phyloP scores from a whole-genome alignment of 2,329 filamentous ascomycete species.

The Pseudogymnoascus sp. region DNA sequence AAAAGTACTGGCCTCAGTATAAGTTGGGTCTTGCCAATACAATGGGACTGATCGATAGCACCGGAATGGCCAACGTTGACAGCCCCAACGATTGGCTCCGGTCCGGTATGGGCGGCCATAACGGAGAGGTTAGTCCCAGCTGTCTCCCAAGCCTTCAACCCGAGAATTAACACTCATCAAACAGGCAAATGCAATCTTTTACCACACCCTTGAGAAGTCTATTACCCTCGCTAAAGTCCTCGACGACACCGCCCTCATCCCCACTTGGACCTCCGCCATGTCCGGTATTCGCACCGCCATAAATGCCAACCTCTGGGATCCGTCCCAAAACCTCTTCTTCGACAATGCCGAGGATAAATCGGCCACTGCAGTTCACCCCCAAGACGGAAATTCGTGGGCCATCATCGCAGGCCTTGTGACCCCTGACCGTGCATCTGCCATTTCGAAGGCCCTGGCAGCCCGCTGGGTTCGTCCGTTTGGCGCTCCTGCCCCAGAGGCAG shows the following conservation, averaged over 20 bases:
- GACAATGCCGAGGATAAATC: slow-evolving; percentile 31
- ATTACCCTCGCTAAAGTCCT: slow-evolving; percentile 10
- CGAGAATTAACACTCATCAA: background rate
- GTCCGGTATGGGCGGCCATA: slow-evolving; percentile 24
- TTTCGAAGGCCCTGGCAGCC: background rate
- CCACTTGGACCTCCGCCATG: slow-evolving; percentile 27
- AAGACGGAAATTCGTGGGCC: slow-evolving; percentile 53
- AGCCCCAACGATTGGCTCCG: slow-evolving; percentile 25
- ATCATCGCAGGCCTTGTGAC: slow-evolving; percentile 35
- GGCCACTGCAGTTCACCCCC: slow-evolving; percentile 48
- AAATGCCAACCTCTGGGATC: slow-evolving; percentile 41
- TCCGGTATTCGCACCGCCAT: slow-evolving; percentile 24
- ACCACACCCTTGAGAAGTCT: background rate
- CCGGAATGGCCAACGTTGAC: slow-evolving; percentile 1
- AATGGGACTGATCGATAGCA: slow-evolving; percentile 20
- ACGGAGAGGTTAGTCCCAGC: slow-evolving; percentile 19
- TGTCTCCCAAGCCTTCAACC: background rate
- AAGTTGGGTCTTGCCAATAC: slow-evolving; percentile 39
- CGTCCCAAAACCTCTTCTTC: slow-evolving; percentile 32
- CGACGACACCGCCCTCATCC: slow-evolving; percentile 31
- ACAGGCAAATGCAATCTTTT: background rate
- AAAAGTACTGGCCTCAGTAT: slow-evolving; percentile 42
- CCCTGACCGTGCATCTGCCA: slow-evolving; percentile 38
- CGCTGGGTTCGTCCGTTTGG: slow-evolving; percentile 28
- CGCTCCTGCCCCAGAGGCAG: slow-evolving; percentile 41